Evolutionary conservation across 768 basidiomycete species (phyloP).

Genomic region (Ramaria rubella): DNA sequence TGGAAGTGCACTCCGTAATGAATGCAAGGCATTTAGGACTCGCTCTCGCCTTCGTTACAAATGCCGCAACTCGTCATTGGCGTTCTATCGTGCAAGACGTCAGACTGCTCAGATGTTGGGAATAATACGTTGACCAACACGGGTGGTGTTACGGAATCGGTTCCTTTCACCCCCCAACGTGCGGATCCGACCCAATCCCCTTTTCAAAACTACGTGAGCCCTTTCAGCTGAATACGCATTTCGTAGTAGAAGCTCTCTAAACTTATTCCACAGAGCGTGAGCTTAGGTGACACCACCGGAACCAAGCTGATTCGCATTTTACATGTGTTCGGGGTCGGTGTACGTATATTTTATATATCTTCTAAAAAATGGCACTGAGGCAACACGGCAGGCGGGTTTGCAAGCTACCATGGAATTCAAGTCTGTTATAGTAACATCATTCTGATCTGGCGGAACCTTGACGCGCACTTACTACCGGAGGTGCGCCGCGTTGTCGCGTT

Average conservation of each 20-base stretch:
- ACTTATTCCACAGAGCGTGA: neutral
- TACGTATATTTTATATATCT: neutral
- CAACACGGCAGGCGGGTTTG: neutral
- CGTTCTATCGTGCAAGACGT: neutral
- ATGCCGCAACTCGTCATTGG: neutral
- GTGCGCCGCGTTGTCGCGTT: no score
- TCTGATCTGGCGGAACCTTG: no score
- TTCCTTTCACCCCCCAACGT: neutral
- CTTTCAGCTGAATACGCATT: neutral
- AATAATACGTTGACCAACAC: neutral
- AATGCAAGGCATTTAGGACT: neutral
- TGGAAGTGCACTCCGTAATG: neutral
- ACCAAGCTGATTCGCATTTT: neutral
- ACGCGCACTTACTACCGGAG: no score
- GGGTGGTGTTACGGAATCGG: neutral
- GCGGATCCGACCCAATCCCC: neutral
- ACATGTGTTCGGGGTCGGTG: neutral
- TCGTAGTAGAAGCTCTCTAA: neutral
- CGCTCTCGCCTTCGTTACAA: neutral
- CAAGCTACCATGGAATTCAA: neutral
- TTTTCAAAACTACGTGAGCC: neutral
- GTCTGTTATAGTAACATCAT: no score
- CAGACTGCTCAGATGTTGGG: neutral
- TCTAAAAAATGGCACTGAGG: neutral
- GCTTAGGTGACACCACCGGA: neutral